phyloP scores from a whole-genome alignment of 23 red algal genomes.

The Agarophyton chilense region DNA sequence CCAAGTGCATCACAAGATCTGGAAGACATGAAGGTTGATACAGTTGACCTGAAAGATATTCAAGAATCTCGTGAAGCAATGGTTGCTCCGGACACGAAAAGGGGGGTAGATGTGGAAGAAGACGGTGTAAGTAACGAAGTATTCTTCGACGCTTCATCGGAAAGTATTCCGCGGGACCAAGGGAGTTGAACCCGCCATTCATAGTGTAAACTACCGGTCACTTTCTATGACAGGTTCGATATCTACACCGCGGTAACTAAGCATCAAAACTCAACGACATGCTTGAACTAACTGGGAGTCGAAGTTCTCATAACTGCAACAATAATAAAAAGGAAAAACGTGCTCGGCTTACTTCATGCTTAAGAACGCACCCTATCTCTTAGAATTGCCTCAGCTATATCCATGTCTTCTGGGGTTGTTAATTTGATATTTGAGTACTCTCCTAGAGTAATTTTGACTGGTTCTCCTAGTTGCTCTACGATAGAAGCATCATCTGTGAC shows the following conservation, averaged over 20 bases:
- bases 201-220: not conserved
- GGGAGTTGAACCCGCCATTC: not conserved
- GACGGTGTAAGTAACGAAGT: conserved; percentile 2
- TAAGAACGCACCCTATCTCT: conserved; percentile 18
- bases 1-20: not conserved
- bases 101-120: not conserved
- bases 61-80: conserved; percentile 3
- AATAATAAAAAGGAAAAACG: not conserved
- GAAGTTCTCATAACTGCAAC: conserved; percentile 13
- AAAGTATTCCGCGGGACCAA: not conserved
- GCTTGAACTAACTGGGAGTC: conserved; percentile 1
- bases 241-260: not conserved
- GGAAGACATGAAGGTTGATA: not conserved
- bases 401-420: conserved; percentile 98
- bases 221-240: not conserved
- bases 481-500: conserved; percentile 98
- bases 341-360: conserved; percentile 7
- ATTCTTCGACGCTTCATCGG: conserved; percentile 20
- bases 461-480: conserved; percentile 85
- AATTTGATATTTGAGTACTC: conserved; percentile 99
- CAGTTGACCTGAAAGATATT: conserved; percentile 20
- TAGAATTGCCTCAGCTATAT: conserved; percentile 91
- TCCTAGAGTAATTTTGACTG: conserved; percentile 88
- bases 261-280: too few relatives aligned
- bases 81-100: not conserved